Evolutionary conservation across 2,329 filamentous ascomycete genomes (phyloP), one percentile per base, ranked within the genome.

Genomic region (Colletotrichum abscissum): DNA sequence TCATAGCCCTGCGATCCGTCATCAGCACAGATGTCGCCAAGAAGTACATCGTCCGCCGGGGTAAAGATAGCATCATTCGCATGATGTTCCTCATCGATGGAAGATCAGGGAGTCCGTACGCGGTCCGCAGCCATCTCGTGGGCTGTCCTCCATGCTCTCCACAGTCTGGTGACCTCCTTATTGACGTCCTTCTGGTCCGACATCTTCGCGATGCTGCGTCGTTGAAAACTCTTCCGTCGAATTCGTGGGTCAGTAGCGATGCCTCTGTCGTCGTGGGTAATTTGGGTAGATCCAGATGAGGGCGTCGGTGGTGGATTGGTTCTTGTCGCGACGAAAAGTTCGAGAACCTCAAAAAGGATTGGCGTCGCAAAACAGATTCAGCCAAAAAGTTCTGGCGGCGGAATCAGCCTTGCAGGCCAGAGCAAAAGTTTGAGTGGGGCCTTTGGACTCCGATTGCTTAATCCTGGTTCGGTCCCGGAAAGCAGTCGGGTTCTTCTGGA

Each of bases 61-160:
- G 11, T 28, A 11, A 16, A 6, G 8, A 24, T 14, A 22, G n/a
- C 19, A 7, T 11, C 42, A 24, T 14, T 8, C 42, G 22, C 6
- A 9, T 24, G 11, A 4, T 24, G 5, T 8, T n/a, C 5, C 28
- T 14, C 5, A n/a, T 42, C 8, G 38, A 35, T 5, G 35, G 19
- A 58, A 9, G 19, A 52, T 52, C n/a, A 26, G 11, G 63, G 46
- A 46, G 19, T 56, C 79, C 93, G 79, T 90, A 98, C 95, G 82
- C 96, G 88, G 83, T 98, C 97, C 75, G 90, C 88, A 78, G 97
- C 93, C 96, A 99, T 97, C 88, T 99, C 94, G 84, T 97, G 95
- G 62, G 95, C 92, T 9, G 97, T 99, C 84, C 92, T 92, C 91
- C 94, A 97, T 78, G 95, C 95, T 83, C 96, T 94, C 96, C 97